These are phyloP conservation scores for Aureoboletus auriporus DNA, from an alignment of 768 basidiomycete genomes.

Conservation along the genomic window DNA sequence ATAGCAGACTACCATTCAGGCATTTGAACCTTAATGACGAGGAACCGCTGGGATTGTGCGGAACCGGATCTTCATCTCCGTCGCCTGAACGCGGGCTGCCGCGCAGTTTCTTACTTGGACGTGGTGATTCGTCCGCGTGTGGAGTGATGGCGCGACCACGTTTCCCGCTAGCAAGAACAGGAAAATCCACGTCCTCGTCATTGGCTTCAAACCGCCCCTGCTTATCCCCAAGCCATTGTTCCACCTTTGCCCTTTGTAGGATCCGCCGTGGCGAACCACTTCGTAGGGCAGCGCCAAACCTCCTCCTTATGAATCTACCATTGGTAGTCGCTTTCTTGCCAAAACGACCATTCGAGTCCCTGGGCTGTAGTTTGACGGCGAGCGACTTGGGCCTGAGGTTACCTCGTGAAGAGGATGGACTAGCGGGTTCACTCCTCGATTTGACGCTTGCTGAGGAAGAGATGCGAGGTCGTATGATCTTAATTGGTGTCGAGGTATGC, in stretches of 20 bases:
- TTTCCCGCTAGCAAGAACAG: slow-evolving; percentile 18
- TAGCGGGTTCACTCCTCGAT: slow-evolving; percentile 19
- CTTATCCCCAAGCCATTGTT: slow-evolving; percentile 33
- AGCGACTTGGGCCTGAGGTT: slow-evolving; percentile 39
- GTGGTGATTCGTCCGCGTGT: slow-evolving; percentile 19
- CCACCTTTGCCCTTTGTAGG: slow-evolving; percentile 39
- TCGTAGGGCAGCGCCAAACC: slow-evolving; percentile 15
- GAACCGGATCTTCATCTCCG: slow-evolving; percentile 26
- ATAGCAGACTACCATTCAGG: slow-evolving; percentile 45
- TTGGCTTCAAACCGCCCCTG: slow-evolving; percentile 13
- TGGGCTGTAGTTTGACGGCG: slow-evolving; percentile 50
- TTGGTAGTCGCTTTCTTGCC: slow-evolving; percentile 55
- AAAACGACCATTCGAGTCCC: slow-evolving; percentile 63
- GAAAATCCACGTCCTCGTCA: slow-evolving; percentile 8
- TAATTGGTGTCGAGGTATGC: slow-evolving; percentile 6
- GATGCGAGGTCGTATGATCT: slow-evolving; percentile 8
- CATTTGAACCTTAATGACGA: slow-evolving; percentile 28
- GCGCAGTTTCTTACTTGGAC: slow-evolving; percentile 26
- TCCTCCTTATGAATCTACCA: slow-evolving; percentile 40
- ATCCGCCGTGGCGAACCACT: slow-evolving; percentile 35
- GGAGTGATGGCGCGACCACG: slow-evolving; percentile 17
- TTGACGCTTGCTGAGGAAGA: slow-evolving; percentile 20
- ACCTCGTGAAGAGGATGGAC: slow-evolving; percentile 22
- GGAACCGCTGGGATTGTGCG: slow-evolving; percentile 24
- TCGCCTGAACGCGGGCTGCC: slow-evolving; percentile 13